phyloP scores from a whole-genome alignment of 257 asterid genomes.

The Cordia subcordata region DNA sequence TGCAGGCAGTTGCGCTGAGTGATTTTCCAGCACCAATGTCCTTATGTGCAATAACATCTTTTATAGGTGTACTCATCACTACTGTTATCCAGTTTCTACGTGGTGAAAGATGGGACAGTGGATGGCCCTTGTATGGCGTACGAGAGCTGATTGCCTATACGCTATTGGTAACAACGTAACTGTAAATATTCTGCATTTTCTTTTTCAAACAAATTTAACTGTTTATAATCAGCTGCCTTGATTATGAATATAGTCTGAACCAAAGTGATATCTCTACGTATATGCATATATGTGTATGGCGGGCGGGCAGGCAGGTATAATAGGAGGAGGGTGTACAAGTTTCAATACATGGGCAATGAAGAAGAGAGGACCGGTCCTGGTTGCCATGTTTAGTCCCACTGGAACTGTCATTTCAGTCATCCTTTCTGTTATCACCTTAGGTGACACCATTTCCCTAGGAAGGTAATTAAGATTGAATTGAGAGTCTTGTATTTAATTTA shows the following conservation, averaged over 20 bases:
- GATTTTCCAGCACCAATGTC: constrained; percentile 80
- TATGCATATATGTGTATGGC: too few species aligned
- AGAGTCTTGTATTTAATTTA: too few species aligned
- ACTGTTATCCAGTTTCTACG: constrained; percentile 34
- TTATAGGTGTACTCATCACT: constrained; percentile 57
- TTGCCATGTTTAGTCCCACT: constrained; percentile 79
- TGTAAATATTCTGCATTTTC: not conserved
- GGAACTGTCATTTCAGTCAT: constrained; percentile 66
- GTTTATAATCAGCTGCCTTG: not conserved
- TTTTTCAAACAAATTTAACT: not conserved
- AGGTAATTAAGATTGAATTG: constrained; percentile 34
- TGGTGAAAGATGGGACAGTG: constrained; percentile 37
- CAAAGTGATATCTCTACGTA: too few species aligned
- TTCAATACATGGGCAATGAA: constrained; percentile 91
- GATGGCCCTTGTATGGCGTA: constrained; percentile 47
- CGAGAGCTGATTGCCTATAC: constrained; percentile 50
- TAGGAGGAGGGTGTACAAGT: constrained; percentile 68
- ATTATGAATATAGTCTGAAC: too few species aligned
- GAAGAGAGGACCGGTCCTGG: constrained; percentile 90
- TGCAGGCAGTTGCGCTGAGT: constrained; percentile 68
- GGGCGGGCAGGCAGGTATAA: constrained; percentile 75
- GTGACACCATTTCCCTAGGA: constrained; percentile 49
- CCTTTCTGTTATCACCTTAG: constrained; percentile 50
- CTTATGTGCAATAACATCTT: constrained; percentile 60
- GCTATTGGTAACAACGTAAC: constrained; percentile 42